These are phyloP conservation scores for Boletus rex-veris DNA, from an alignment of 768 basidiomycete species.

Conservation along the genomic window DNA sequence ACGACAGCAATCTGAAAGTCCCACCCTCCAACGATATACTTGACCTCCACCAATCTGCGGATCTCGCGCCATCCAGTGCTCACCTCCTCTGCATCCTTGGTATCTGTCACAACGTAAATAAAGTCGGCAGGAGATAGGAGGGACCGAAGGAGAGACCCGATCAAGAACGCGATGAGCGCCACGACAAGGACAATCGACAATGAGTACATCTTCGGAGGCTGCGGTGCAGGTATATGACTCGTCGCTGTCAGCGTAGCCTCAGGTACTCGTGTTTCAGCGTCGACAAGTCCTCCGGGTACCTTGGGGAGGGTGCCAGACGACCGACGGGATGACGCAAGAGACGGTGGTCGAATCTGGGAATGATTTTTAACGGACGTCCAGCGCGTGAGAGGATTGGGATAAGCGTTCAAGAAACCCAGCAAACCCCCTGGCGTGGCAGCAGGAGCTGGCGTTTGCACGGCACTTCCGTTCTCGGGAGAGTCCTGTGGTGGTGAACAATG, in stretches of 20 bases:
- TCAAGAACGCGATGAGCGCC: constrained; percentile 83
- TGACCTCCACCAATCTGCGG: constrained; percentile 73
- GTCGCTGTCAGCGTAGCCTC: not conserved
- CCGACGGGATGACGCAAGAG: constrained; percentile 21
- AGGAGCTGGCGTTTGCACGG: constrained; percentile 16
- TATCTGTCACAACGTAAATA: constrained; percentile 69
- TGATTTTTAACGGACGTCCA: constrained; percentile 38
- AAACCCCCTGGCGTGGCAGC: constrained; percentile 39
- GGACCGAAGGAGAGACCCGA: constrained; percentile 87
- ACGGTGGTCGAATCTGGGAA: constrained; percentile 19
- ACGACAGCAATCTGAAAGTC: constrained; percentile 86
- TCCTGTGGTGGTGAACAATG: constrained; percentile 15
- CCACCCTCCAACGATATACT: constrained; percentile 80
- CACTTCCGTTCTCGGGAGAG: constrained; percentile 23
- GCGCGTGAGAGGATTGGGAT: constrained; percentile 54
- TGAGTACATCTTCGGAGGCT: constrained; percentile 31
- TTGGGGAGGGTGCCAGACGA: constrained; percentile 23
- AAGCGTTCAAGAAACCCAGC: constrained; percentile 58
- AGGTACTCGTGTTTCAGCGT: constrained; percentile 12
- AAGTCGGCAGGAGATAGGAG: constrained; percentile 90
- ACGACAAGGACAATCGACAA: constrained; percentile 65
- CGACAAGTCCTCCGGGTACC: constrained; percentile 37
- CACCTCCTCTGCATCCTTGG: constrained; percentile 50
- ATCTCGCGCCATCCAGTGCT: constrained; percentile 80
- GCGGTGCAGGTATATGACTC: not conserved